Conservation (phyloP, 2,329 filamentous ascomycete species). For the Geoglossum cookeanum region DNA sequence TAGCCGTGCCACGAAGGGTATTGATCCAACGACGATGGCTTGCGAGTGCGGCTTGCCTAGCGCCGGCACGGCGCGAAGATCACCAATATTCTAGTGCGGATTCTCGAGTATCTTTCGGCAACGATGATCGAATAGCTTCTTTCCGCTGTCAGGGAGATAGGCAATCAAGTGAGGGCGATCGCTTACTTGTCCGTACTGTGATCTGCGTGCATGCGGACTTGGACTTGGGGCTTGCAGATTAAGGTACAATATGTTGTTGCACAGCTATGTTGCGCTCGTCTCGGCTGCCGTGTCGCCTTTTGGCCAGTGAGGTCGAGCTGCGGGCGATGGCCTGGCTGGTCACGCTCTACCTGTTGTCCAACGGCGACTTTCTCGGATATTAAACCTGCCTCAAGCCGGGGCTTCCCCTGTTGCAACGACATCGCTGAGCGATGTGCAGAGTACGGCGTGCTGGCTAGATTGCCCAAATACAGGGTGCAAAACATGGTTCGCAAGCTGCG, state of each 20-base stretch:
- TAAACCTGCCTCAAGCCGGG: no score
- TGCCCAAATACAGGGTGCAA: no score
- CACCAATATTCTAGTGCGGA: not conserved
- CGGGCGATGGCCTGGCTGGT: not conserved
- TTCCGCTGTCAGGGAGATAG: not conserved
- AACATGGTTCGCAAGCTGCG: no score
- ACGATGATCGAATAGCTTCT: not conserved
- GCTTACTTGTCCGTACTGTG: not conserved
- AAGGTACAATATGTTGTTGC: not conserved
- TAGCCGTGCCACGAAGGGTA: no score
- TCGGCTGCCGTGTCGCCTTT: not conserved
- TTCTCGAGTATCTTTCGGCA: not conserved
- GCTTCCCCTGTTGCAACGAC: no score
- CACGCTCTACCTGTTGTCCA: not conserved
- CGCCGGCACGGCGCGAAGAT: not conserved
- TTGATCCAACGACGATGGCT: no score
- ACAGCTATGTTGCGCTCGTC: not conserved
- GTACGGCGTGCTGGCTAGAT: no score
- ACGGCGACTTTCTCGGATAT: no score
- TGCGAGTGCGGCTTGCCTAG: no score
- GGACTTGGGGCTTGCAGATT: no score
- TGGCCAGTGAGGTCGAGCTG: not conserved
- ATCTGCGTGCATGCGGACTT: no score
- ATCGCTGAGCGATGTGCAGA: no score
- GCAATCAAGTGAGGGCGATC: not conserved